These are phyloP conservation scores for Selenicereus undatus DNA, from an alignment of 148 eudicot genomes.

Conservation along the genomic window DNA sequence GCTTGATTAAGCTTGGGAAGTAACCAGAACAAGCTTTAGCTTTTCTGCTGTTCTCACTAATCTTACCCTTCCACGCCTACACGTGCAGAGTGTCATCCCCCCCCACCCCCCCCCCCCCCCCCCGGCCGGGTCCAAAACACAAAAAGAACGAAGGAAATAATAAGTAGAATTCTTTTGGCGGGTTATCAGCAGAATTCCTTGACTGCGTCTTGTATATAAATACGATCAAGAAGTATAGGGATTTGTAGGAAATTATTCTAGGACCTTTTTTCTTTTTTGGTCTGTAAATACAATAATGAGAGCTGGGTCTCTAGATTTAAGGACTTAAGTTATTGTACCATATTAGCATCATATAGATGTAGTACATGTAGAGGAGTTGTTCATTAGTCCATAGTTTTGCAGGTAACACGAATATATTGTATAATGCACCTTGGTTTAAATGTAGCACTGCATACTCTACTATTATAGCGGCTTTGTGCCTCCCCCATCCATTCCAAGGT, in stretches of 20 bases:
- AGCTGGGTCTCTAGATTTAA: not conserved
- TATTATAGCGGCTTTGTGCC: constrained; percentile 1
- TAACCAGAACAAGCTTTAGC: not conserved
- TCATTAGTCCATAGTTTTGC: constrained; percentile 26
- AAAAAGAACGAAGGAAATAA: no score
- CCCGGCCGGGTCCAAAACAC: not conserved
- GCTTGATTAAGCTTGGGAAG: not conserved
- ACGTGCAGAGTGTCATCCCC: not conserved
- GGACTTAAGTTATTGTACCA: not conserved
- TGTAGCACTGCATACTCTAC: constrained; percentile 4
- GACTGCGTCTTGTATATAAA: no score
- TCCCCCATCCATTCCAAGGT: not conserved
- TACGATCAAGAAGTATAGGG: not conserved
- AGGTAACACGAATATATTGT: constrained; percentile 6
- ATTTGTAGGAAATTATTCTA: not conserved
- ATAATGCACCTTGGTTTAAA: not conserved
- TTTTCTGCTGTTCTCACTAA: not conserved
- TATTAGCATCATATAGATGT: not conserved
- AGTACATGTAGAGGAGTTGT: constrained; percentile 9
- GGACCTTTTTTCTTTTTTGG: not conserved
- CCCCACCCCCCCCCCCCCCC: not conserved
- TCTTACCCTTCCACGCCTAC: not conserved
- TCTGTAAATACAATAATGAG: not conserved
- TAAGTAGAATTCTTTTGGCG: no score
- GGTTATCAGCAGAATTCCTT: no score